Base-by-base conservation (phyloP, 169 alveolate genomes). In the Amoebophrya sp. region DNA sequence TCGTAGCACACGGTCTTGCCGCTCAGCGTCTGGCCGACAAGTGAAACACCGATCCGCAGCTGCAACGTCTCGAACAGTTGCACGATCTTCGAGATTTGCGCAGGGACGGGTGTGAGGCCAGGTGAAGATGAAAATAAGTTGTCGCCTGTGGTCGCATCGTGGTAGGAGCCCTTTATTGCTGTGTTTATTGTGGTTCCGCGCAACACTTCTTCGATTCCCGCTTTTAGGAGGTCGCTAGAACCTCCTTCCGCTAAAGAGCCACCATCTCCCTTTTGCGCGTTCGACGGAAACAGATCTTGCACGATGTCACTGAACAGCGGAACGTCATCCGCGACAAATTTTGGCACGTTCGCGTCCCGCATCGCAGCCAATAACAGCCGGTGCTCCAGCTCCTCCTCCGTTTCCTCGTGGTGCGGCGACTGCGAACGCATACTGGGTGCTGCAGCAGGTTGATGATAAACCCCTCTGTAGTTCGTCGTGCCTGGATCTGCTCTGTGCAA, bases 21-120 rank as follows among this genome's bases (percentile, higher is more conserved):
- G 40, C 98, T 95, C 83, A 98, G 97, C 47, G 99, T 97, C 35
- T 96, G 96, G 39, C 99, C 99, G 97, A 97, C 97, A 53, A 96
- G 96, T 94, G 96, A 96, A 89, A 97, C 98, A 89, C 98, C 96
- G 94, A 96, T 98, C 92, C 99, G 94, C 94, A 97, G 96, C 93
- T 96, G 98, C 0, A 96, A 94, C 35, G 97, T 95, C 94, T 97
- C 99, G 91, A 95, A 94, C 39, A 97, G 92, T 93, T 97, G 96
- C 38, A 97, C 97, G 89, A 97, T 96, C 93, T 97, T 97, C 77
- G 95, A 93, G 77, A 96, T 96, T 40, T 95, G 94, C n/a, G 91
- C 90, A 0, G 94, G 94, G 40, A 94, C 93, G 0, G n/a, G n/a
- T n/a, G n/a, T n/a, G n/a, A n/a, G n/a, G n/a, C n/a, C n/a, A n/a